Evolutionary conservation across 805 yeast species (phyloP).

Genomic region (Metschnikowia orientalis): DNA sequence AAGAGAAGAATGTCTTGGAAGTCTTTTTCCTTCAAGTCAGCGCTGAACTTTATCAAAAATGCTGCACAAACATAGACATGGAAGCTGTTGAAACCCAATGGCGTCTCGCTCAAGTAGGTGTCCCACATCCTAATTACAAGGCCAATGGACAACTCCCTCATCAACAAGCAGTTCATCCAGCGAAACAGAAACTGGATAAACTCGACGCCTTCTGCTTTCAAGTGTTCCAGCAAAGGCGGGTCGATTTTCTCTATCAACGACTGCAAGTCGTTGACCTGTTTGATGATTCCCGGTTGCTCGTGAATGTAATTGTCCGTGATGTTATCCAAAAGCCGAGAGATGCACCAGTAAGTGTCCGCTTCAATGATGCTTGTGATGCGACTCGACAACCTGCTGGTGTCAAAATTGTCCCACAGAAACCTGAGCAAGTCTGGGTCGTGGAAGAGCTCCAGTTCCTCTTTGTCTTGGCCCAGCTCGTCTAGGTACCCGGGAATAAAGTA

Average conservation of each 20-base stretch:
- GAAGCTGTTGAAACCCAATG: constrained; percentile 80
- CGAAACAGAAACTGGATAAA: constrained; percentile 93
- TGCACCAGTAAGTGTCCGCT: constrained; percentile 97
- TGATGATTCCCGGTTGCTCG: constrained; percentile 94
- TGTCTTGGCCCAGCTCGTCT: constrained; percentile 23
- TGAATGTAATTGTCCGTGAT: constrained; percentile 96
- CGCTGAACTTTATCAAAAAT: constrained; percentile 83
- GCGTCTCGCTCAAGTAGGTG: constrained; percentile 74
- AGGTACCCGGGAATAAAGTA: constrained; percentile 34
- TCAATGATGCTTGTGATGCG: constrained; percentile 68
- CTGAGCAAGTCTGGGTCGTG: constrained; percentile 23
- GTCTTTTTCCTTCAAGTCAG: constrained; percentile 73
- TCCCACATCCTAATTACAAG: constrained; percentile 96
- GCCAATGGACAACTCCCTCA: constrained; percentile 82
- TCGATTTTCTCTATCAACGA: constrained; percentile 81
- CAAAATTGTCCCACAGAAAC: constrained; percentile 49
- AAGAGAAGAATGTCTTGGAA: constrained; percentile 93
- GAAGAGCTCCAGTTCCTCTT: constrained; percentile 23
- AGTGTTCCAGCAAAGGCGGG: constrained; percentile 63
- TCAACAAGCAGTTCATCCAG: constrained; percentile 97
- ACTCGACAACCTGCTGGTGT: constrained; percentile 57
- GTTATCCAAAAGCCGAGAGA: constrained; percentile 84
- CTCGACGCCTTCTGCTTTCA: constrained; percentile 79
- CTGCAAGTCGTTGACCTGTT: constrained; percentile 80
- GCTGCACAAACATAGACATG: constrained; percentile 98